Evolutionary conservation across 2,329 filamentous ascomycete species (phyloP).

Genomic region (Fusarium dlaminii): DNA sequence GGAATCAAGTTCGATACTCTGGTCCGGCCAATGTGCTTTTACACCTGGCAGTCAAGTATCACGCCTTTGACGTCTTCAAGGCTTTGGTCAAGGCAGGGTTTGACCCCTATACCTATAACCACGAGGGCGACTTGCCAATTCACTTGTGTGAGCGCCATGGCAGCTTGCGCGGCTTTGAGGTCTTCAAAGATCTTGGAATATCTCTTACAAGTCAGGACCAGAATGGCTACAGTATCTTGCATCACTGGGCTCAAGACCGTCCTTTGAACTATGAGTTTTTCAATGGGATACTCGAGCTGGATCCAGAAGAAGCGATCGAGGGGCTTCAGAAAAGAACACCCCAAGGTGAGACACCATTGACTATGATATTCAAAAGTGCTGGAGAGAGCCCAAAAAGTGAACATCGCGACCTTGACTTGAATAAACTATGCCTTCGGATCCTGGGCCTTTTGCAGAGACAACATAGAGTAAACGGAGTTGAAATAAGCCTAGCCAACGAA

Average conservation of each 20-base stretch:
- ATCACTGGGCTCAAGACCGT: background rate
- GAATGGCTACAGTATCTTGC: background rate
- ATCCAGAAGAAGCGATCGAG: background rate
- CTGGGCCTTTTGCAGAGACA: background rate
- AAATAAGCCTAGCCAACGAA: too few relatives aligned
- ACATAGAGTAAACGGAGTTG: too few relatives aligned
- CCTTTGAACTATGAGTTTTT: background rate
- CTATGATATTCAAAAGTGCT: background rate
- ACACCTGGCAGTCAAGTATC: background rate
- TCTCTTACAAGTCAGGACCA: background rate
- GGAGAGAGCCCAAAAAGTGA: background rate
- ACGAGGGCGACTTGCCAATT: background rate
- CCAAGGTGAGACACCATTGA: background rate
- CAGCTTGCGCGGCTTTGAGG: background rate
- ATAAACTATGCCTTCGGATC: background rate
- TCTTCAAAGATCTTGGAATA: background rate
- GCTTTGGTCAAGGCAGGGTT: background rate
- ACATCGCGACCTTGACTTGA: background rate
- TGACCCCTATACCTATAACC: background rate
- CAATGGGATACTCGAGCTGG: fast-evolving
- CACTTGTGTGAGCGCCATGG: background rate
- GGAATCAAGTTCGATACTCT: background rate
- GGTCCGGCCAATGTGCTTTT: background rate
- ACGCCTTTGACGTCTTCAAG: background rate
- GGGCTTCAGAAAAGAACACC: background rate